Evolutionary conservation across 345 rosid species (phyloP).

Genomic region (Eucalyptus regnans): DNA sequence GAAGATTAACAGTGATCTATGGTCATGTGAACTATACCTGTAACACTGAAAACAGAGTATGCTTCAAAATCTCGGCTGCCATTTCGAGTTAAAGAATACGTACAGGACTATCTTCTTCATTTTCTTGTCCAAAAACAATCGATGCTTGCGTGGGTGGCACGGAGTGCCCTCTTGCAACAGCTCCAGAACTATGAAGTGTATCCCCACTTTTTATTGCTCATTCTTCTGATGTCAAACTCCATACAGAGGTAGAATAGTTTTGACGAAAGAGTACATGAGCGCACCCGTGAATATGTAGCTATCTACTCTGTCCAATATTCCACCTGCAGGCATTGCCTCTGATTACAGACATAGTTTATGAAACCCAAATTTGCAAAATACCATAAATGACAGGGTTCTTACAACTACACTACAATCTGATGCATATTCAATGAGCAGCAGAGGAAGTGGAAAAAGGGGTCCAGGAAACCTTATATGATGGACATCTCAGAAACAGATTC

Average conservation of each 20-base stretch:
- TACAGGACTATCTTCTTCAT: background rate
- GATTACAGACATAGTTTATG: background rate
- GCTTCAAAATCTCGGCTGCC: background rate
- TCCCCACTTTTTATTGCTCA: background rate
- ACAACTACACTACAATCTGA: background rate
- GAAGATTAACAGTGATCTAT: background rate
- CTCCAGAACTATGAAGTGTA: background rate
- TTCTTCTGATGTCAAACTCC: constrained; percentile 41
- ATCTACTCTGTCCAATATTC: constrained; percentile 82
- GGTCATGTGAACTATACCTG: background rate
- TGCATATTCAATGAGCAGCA: background rate
- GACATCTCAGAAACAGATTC: background rate
- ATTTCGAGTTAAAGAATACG: background rate
- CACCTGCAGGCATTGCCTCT: constrained; percentile 32
- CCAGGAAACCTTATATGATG: background rate
- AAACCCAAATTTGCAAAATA: background rate
- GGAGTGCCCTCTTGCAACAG: background rate
- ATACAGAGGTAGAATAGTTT: constrained; percentile 47
- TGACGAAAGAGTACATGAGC: constrained; percentile 73
- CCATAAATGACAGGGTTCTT: background rate
- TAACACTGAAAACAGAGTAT: background rate
- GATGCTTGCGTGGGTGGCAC: background rate
- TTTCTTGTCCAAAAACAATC: background rate
- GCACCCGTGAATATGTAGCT: constrained; percentile 97
- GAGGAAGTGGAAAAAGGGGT: background rate